Base-by-base conservation (phyloP, 148 eudicot species). In the Amaranthus palmeri region DNA sequence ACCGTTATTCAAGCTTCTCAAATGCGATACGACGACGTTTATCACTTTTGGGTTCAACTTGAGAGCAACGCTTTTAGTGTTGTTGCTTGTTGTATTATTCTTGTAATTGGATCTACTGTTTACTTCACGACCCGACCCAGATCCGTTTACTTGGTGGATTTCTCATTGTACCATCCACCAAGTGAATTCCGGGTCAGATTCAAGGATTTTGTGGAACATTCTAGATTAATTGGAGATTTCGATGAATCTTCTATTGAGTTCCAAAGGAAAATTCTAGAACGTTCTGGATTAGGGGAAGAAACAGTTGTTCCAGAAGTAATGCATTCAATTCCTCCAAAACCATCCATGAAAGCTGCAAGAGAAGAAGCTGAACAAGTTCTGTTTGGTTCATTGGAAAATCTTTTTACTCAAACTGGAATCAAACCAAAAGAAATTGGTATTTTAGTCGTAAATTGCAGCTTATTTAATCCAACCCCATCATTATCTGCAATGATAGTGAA, bases 401-500 rank as follows among this genome's bases (percentile, higher is more conserved):
- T 88, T 3, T 84, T 88, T 44, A 50, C 73, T 41, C 56, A 79
- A 41, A 85, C 87, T 2, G 60, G 64, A 0, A 50, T 88, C 0
- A 85, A 78, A 64, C 82, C 84, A 0, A 88, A 81, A 40, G 79
- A 85, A 7, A 80, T 88, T 15, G 89, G 92, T 2, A 75, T 88
- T 1, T 73, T 88, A 0, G 87, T 88, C 0, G 92, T 88, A 4
- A 88, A 88, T 49, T 88, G 87, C 36, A 83, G 87, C 48, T 67
- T 88, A 15, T 88, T 88, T 61, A 88, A 88, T 51, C 92, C 92
- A 0, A 88, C 92, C 0, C 92, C 92, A 0, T 88, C 92, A 1
- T 70, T 88, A 0, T 88, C 92, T 3, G 87, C 89, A 5, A 88
- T 88, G 92, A 88, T 88, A 10, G 76, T 88, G 0, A 88, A 88